Base-by-base conservation (phyloP, 495 filamentous ascomycete genomes). In the Neurospora sp. region DNA sequence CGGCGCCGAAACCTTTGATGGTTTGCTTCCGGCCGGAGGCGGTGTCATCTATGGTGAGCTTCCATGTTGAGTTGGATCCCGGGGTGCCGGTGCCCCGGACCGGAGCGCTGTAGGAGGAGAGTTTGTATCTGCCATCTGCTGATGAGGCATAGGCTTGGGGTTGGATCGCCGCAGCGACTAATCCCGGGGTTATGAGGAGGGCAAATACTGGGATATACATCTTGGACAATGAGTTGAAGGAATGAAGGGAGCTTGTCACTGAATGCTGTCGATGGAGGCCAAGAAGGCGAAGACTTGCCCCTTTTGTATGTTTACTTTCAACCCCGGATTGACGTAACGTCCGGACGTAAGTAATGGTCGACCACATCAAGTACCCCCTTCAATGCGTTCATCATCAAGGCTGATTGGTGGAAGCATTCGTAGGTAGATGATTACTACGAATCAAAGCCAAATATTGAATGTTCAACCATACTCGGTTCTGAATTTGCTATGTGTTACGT, bases 1-100 rank as follows among this genome's bases (percentile, higher is more conserved):
- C 83, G 41, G 84, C 86, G 35, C 87, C 87, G 72, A 89, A 89
- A 3, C 87, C 87, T 31, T 78, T 81, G 74, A 89, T 83, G 23
- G 81, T 84, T 75, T 87, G 82, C 69, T 85, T 87, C 69, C 85
- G 77, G 7, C 86, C 86, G 16, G 82, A 75, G 70, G 77, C 42
- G 7, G 85, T 84, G 75, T 88, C 86, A 59, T 88, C 84, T 27
- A 88, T 81, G 54, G 70, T 85, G n/a, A 87, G 75, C 70, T 78
- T 78, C 85, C 86, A 88, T 37, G 83, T 84, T 48, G 83, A 85
- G 38, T 77, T 73, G 2, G 78, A 81, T 10, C 83, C 84, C 0
- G 84, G 79, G 27, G 71, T 81, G n/a, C 84, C 84, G 35, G 69
- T 69, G 12, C 85, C 85, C 71, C 81, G 76, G 8, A 86, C 83